Evolutionary conservation across 495 filamentous ascomycete genomes (phyloP), one percentile per base, ranked within the genome.

Genomic region (Penicillium roqueforti): DNA sequence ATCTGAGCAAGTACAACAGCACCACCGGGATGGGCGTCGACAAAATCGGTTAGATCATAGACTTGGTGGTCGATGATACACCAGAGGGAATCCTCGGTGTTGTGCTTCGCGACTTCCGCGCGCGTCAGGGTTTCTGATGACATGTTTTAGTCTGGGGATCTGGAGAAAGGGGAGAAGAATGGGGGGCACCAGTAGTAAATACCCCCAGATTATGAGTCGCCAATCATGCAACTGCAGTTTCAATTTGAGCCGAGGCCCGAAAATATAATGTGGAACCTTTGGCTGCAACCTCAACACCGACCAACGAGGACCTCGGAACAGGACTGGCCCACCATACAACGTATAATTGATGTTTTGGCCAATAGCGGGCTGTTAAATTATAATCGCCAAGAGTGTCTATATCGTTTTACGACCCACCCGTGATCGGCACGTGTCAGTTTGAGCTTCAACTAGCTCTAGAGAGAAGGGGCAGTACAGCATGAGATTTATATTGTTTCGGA

Each of bases 21-120:
- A 18, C 82, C 83, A 32, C 83, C 83, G 2, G 83, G 83, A 53
- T 85, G 82, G 49, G 83, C 81, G 37, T 83, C 71, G 18, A 79
- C 53, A 56, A 83, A 85, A 29, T 75, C 72, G 6, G 83, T 76
- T n/a, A 83, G 68, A 56, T 85, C 70, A 65, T 83, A 84, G 28
- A 85, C 82, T 56, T 76, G 75, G 61, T 79, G 75, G 65, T 83
- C 79, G 57, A 84, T 74, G 28, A 80, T 75, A 49, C 83, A 76
- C 81, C 82, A 83, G 48, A 76, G 52, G 54, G 83, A 81, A 31
- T 77, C 73, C 48, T 78, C 69, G 29, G 73, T 76, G 57, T 74
- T 80, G 70, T 84, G 80, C 46, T 77, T 68, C 41, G 68, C 70
- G 28, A 83, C 77, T 48, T 83, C 77, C 42, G 61, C 74, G 47